Percentiles rank a stretch among this genome's conserved stretches.
These are phyloP conservation scores for Fraxinus paxiana DNA, from an alignment of 305 asterid genomes.

Conservation along the genomic window DNA sequence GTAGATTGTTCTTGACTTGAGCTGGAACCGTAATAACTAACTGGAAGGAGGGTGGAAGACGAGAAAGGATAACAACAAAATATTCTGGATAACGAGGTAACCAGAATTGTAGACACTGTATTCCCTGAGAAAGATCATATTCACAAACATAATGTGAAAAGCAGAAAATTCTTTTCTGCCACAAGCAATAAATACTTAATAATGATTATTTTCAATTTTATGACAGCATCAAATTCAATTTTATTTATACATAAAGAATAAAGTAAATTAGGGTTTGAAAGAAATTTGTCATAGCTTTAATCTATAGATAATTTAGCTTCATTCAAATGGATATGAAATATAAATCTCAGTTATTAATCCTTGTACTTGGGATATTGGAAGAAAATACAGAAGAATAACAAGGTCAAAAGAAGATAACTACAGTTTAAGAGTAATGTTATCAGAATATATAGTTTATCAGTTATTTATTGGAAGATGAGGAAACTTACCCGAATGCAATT, in stretches of 20 bases:
- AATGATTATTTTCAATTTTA: background rate
- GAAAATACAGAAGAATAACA: constrained; percentile 2
- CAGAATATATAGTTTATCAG: background rate
- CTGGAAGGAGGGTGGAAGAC: background rate
- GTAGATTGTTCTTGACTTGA: background rate
- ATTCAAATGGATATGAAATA: background rate
- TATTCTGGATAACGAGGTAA: background rate
- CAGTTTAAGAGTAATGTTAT: background rate
- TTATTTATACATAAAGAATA: background rate
- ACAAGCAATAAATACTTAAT: background rate
- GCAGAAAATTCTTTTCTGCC: background rate
- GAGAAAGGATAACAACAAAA: background rate
- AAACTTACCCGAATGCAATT: constrained; percentile 72
- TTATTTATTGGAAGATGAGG: constrained; percentile 19
- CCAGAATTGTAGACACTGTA: background rate
- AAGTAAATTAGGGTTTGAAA: background rate
- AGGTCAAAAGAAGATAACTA: constrained; percentile 3
- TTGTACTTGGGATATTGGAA: background rate
- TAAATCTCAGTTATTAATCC: background rate
- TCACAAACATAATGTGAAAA: background rate
- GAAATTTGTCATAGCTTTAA: background rate
- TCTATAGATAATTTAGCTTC: background rate
- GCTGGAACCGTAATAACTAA: background rate
- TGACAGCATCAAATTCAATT: background rate
- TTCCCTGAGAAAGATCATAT: background rate